Conservation (phyloP, 225 moss, liverwort and hornwort genomes). For the Lunularia cruciata region DNA sequence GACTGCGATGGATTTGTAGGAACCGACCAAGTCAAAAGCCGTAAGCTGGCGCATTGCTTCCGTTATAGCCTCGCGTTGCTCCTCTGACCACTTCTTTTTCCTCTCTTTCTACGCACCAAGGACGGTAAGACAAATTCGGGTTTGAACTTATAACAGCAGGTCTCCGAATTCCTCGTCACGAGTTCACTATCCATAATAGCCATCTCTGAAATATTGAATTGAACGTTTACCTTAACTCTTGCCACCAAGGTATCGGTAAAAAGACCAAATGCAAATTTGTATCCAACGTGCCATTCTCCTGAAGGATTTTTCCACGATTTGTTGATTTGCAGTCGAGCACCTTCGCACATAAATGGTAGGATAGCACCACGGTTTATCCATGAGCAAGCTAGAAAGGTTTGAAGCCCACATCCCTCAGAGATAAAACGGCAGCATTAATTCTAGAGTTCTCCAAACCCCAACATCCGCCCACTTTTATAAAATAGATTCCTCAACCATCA, state of each 20-base stretch:
- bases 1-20: no score
- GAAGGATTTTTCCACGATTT: constrained; percentile 89
- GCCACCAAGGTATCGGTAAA: constrained; percentile 74
- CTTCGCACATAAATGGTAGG: constrained; percentile 40
- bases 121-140: background rate
- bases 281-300: constrained; percentile 88
- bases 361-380: no score
- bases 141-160: background rate
- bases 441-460: no score
- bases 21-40: constrained; percentile 81
- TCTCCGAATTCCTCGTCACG: background rate
- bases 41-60: constrained; percentile 73
- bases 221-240: constrained; percentile 68
- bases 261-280: constrained; percentile 74
- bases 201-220: no score
- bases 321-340: constrained; percentile 71
- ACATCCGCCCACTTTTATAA: no score
- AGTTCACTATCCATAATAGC: no score
- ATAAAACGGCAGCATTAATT: no score
- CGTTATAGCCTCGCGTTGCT: constrained; percentile 71
- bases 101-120: constrained; percentile 61
- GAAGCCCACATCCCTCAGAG: no score
- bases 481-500: no score
- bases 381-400: no score
- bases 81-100: constrained; percentile 87